phyloP scores from a whole-genome alignment of 2,329 filamentous ascomycete species.

The Colletotrichum ledebouriae region DNA sequence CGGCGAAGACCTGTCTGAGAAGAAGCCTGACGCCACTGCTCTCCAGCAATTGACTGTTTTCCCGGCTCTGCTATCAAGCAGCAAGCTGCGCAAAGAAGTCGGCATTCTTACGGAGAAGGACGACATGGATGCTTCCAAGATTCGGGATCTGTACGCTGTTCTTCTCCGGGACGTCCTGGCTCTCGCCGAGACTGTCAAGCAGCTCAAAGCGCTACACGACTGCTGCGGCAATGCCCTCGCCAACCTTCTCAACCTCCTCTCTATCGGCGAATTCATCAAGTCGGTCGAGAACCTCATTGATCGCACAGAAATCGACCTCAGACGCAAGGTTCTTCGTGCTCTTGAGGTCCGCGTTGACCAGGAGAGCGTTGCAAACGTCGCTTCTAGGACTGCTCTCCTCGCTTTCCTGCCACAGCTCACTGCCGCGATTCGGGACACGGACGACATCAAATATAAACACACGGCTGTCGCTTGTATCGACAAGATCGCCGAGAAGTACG shows the following conservation, averaged over 20 bases:
- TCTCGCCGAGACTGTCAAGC: conserved; percentile 75
- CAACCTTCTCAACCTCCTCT: conserved; percentile 85
- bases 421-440: conserved; percentile 78
- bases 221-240: conserved; percentile 79
- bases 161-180: conserved; percentile 75
- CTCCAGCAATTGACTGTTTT: conserved; percentile 69
- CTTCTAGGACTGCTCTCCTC: conserved; percentile 78
- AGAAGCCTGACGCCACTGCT: conserved; percentile 58
- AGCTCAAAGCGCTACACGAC: conserved; percentile 66
- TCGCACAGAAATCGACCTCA: conserved; percentile 79
- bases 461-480: conserved; percentile 92
- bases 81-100: conserved; percentile 68
- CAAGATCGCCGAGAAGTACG: conserved; percentile 94
- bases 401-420: conserved; percentile 85
- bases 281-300: conserved; percentile 86
- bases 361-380: conserved; percentile 76
- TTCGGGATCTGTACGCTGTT: conserved; percentile 76
- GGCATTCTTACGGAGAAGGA: conserved; percentile 69
- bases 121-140: conserved; percentile 75
- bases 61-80: conserved; percentile 70
- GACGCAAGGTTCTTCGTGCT: conserved; percentile 83
- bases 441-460: conserved; percentile 82
- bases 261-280: conserved; percentile 89
- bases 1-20: conserved; percentile 58
- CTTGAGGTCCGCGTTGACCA: conserved; percentile 84